A percentile compares a stretch with the other conserved stretches of the same genome.
Conservation (phyloP, 441 rosid genomes). For the Adansonia gregorii region DNA sequence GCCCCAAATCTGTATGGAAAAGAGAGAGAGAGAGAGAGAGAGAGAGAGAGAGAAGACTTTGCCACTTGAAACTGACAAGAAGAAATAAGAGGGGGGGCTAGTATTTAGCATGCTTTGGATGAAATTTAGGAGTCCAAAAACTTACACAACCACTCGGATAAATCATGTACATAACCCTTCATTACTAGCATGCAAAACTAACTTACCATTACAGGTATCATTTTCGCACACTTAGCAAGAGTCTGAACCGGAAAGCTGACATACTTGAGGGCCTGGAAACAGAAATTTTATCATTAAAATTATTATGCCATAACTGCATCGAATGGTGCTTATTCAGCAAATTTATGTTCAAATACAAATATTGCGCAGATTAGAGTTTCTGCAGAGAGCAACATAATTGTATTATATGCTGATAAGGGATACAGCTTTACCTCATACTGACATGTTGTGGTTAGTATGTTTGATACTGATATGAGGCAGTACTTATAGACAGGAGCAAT, state of each 20-base stretch:
- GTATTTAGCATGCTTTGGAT: neutral
- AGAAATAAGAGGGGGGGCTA: neutral
- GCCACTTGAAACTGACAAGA: conserved; percentile 18
- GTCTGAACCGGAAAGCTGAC: conserved; percentile 93
- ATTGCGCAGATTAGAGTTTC: neutral
- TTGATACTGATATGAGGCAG: conserved; percentile 74
- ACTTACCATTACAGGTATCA: conserved; percentile 95
- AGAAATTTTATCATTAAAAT: conserved; percentile 20
- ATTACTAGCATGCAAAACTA: conserved; percentile 16
- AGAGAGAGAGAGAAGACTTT: conserved; percentile 7
- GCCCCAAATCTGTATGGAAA: conserved; percentile 73
- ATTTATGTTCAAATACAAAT: neutral
- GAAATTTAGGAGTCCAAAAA: conserved; percentile 7
- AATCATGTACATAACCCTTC: neutral
- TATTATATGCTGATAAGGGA: conserved; percentile 3
- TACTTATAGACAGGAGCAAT: conserved; percentile 94
- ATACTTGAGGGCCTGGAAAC: conserved; percentile 82
- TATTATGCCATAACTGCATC: conserved; percentile 13
- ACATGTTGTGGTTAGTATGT: conserved; percentile 91
- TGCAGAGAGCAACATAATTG: neutral
- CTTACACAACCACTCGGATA: neutral
- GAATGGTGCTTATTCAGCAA: conserved; percentile 13
- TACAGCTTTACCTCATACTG: conserved; percentile 78
- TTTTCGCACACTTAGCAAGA: conserved; percentile 89
- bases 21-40: conserved; percentile 13